phyloP scores from a whole-genome alignment of 768 basidiomycete genomes.

The Termitomyces sp. region DNA sequence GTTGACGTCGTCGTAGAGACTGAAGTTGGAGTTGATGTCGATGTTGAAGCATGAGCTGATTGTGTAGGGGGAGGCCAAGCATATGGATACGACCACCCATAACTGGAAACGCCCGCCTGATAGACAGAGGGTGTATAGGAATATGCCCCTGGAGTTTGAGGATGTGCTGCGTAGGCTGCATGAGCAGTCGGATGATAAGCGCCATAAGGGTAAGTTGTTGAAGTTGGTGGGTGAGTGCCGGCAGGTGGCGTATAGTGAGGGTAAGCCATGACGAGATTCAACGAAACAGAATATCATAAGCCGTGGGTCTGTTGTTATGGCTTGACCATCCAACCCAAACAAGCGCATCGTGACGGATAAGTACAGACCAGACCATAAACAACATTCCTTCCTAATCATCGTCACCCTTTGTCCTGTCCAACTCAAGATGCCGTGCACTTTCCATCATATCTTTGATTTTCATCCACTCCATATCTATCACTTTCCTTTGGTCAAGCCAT shows the following conservation, averaged over 20 bases:
- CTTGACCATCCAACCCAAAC: too few species aligned
- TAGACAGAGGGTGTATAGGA: constrained; percentile 45
- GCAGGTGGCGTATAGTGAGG: constrained; percentile 22
- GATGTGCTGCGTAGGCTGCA: constrained; percentile 31
- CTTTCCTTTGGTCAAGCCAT: constrained; percentile 67
- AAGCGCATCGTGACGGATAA: too few species aligned
- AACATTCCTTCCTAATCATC: constrained; percentile 24
- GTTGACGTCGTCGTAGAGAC: constrained; percentile 23
- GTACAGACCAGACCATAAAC: too few species aligned
- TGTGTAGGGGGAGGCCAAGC: constrained; percentile 31
- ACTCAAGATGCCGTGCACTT: constrained; percentile 58
- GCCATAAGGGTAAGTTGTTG: constrained; percentile 61
- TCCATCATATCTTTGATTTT: constrained; percentile 73
- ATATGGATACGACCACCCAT: constrained; percentile 72
- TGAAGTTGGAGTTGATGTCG: constrained; percentile 19
- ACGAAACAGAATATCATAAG: too few species aligned
- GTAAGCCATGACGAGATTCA: constrained; percentile 14
- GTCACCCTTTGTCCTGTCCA: constrained; percentile 40
- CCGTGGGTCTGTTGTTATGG: too few species aligned
- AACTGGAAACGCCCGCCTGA: constrained; percentile 62
- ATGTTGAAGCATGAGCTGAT: constrained; percentile 14
- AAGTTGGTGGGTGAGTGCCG: constrained; percentile 27
- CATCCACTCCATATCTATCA: constrained; percentile 68
- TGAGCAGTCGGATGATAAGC: constrained; percentile 43
- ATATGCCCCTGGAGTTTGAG: constrained; percentile 44